Conservation (phyloP, 2,329 filamentous ascomycete genomes). For the Calonectria fujianensis region DNA sequence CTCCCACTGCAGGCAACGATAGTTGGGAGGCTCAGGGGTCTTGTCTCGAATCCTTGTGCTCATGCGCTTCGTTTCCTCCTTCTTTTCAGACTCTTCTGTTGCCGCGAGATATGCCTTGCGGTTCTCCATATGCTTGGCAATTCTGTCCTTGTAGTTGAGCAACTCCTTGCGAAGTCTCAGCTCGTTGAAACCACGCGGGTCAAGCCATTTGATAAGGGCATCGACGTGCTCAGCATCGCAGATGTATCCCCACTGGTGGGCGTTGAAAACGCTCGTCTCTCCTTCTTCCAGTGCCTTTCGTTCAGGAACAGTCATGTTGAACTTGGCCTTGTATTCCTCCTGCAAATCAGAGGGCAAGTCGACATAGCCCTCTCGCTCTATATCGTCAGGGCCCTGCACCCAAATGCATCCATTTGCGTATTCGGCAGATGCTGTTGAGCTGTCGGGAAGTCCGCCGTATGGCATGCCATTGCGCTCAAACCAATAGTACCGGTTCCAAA, state of each 20-base stretch:
- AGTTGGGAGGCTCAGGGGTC: constrained; percentile 66
- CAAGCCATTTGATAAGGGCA: constrained; percentile 89
- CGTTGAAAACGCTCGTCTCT: constrained; percentile 83
- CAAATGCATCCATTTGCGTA: constrained; percentile 97
- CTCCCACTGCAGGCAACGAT: constrained; percentile 73
- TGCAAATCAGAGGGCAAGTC: constrained; percentile 83
- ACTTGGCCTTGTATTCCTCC: constrained; percentile 84
- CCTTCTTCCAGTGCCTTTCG: constrained; percentile 92
- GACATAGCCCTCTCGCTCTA: constrained; percentile 90
- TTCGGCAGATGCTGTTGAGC: constrained; percentile 88
- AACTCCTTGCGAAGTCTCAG: constrained; percentile 92
- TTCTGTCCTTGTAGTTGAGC: constrained; percentile 83
- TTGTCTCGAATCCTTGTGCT: constrained; percentile 68
- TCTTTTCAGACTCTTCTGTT: constrained; percentile 60
- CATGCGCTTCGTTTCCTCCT: constrained; percentile 65
- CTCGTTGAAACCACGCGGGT: constrained; percentile 90
- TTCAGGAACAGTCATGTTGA: constrained; percentile 88
- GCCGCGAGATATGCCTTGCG: constrained; percentile 80
- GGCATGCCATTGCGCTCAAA: constrained; percentile 99
- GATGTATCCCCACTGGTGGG: constrained; percentile 93
- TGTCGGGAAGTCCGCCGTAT: constrained; percentile 89
- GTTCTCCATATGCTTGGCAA: constrained; percentile 86
- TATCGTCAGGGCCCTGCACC: constrained; percentile 95
- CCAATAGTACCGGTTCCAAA: constrained; percentile 99
- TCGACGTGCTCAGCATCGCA: constrained; percentile 87